Conservation (phyloP, 768 basidiomycete genomes). For the Pleurotus salmoneostramineus region DNA sequence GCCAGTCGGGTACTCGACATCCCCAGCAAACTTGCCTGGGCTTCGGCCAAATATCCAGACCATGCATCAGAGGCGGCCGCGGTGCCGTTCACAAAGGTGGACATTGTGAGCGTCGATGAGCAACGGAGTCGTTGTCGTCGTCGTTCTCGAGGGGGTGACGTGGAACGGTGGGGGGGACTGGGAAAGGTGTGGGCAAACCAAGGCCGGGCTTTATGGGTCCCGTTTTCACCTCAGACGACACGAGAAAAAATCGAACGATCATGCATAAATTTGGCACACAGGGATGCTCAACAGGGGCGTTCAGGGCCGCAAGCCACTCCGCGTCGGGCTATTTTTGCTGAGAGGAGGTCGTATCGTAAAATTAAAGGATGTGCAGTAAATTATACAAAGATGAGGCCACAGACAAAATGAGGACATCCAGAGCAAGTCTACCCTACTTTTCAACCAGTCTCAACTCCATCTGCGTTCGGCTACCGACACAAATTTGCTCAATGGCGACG, state of each 20-base stretch:
- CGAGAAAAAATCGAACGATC: constrained; percentile 7
- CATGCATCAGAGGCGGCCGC: constrained; percentile 36
- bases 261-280: neutral
- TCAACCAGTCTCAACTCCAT: constrained; percentile 13
- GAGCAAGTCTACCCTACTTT: neutral
- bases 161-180: neutral
- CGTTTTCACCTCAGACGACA: neutral
- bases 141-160: neutral
- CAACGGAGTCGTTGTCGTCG: neutral
- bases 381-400: no score
- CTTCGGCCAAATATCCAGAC: constrained; percentile 38
- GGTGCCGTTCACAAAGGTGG: constrained; percentile 27
- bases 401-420: no score
- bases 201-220: neutral
- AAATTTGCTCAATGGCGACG: constrained; percentile 23
- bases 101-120: constrained; percentile 2
- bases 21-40: constrained; percentile 34
- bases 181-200: neutral
- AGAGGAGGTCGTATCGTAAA: neutral
- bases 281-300: neutral
- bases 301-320: neutral
- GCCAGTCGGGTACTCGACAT: constrained; percentile 28
- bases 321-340: neutral
- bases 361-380: no score
- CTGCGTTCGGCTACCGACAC: constrained; percentile 23